Evolutionary conservation across 305 asterid genomes (phyloP), one percentile per base, ranked within the genome.

Genomic region (Rubia balearica): DNA sequence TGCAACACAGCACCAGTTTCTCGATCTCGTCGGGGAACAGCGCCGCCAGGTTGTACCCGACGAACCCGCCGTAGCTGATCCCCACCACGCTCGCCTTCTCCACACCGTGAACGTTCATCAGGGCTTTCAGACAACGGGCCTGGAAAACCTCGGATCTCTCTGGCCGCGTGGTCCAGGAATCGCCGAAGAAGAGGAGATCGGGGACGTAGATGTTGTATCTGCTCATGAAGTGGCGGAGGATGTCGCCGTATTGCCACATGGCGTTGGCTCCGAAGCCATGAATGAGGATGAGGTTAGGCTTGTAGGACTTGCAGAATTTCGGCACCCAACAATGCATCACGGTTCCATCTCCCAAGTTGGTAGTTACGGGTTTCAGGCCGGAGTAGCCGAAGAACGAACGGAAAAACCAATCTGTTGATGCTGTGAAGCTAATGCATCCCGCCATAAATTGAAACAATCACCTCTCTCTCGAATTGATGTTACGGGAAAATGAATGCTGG

Each of bases 181-280:
- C 62, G 62, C 62, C 62, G 62, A 57, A 57, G 62, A 57, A 57
- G 62, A 57, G 62, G 36, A 57, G 62, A 57, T 57, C 62, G 6
- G 62, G 62, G 62, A 57, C 62, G 62, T 57, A 57, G 62, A 90
- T 78, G 80, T 92, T 92, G 88, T 81, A 92, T 10, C 85, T 84
- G 63, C 96, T 87, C 83, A 83, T 77, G 73, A 92, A 84, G 81
- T 86, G 90, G 73, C 88, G 80, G 76, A 92, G 89, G 49, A 89
- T 68, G 3, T 89, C 96, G 13, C 95, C 91, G 86, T 89, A 92
- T 79, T 92, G 98, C 98, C 98, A 90, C 98, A 90, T 90, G 13
- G 97, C 97, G 64, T 93, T 90, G 78, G 97, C 98, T 30, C 98
- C 98, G 76, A 93, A 90, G 5, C 98, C 97, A 75, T 93, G 98